Evolutionary conservation across 257 asterid genomes (phyloP), one percentile per base, ranked within the genome.

Genomic region (Cordia subcordata): DNA sequence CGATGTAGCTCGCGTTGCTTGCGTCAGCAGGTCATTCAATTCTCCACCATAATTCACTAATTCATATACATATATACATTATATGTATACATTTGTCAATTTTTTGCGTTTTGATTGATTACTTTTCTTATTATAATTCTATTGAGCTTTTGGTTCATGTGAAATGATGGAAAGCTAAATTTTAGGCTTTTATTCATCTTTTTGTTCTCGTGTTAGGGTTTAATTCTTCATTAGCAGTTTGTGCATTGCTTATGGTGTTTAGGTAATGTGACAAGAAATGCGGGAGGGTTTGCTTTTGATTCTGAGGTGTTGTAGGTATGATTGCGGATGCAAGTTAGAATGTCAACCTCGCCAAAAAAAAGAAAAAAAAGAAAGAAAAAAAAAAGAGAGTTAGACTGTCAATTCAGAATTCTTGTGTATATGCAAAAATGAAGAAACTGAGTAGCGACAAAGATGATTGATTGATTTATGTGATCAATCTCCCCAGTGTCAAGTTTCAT

Each of bases 1-100:
- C 40, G 96, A 93, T 60, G 78, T 93, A 11, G 90, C 83, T 66
- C 95, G 94, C 69, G 83, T 85, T 66, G 77, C 99, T 56, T 93
- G 96, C 75, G 94, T 79, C 46, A 89, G 99, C 94, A 93, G 99
- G 97, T 85, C 4, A 27, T 27, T 27, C 35, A 27, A 27, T 27
- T 27, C 35, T 27, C 35, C 35, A 27, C 35, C 4, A 27, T 1
- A 27, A 27, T 27, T 27, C 35, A 27, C 3, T 27, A 3, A 27
- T 6, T 27, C 6, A 6, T 27, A 27, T 27, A 27, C 35, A 27
- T 27, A 27, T 6, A 27, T 27, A 6, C 6, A 27, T 27, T 1
- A 33, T 15, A 37, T 55, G 35, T 37, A 12, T 13, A 38, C 12
- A 1, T 14, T 21, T 47, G 10, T 21, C 44, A 17, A 0, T 8